phyloP scores from a whole-genome alignment of 1,139 yeast species.

The Lodderomyces metapsilosis region DNA sequence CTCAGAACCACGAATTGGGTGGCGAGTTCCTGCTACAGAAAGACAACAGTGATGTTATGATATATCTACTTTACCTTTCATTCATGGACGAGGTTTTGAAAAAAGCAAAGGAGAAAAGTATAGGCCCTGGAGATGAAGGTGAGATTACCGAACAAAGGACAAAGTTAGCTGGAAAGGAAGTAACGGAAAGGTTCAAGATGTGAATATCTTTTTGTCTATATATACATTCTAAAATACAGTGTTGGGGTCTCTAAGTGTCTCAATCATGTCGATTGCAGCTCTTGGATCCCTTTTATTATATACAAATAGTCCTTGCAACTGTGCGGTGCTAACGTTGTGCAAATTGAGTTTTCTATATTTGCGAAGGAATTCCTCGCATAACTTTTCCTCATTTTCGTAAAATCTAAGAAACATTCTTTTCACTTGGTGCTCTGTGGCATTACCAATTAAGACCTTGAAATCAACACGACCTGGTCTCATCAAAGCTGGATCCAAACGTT shows the following conservation, averaged over 20 bases:
- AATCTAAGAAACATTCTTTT: conserved; percentile 82
- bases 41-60: conserved; percentile 43
- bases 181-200: conserved; percentile 30
- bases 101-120: conserved; percentile 5
- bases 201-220: conserved; percentile 15
- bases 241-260: conserved; percentile 34
- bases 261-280: conserved; percentile 69
- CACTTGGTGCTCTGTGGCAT: conserved; percentile 82
- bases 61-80: conserved; percentile 49
- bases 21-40: conserved; percentile 10
- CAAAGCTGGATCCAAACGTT: conserved; percentile 79
- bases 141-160: conserved; percentile 15
- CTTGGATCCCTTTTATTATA: conserved; percentile 84
- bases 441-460: conserved; percentile 74
- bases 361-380: conserved; percentile 62
- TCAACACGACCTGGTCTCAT: conserved; percentile 95
- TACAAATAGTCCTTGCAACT: conserved; percentile 91
- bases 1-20: not conserved
- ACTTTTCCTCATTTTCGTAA: conserved; percentile 63
- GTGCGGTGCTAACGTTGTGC: conserved; percentile 81
- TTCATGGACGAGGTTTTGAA: conserved; percentile 39
- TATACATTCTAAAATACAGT: conserved; percentile 22
- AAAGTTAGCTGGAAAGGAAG: conserved; percentile 20
- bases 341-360: conserved; percentile 49
- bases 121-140: conserved; percentile 8